Percentiles rank a stretch among this genome's conserved stretches.
phyloP scores from a whole-genome alignment of 495 filamentous ascomycete genomes.

The Astrothelium macrocarpum region DNA sequence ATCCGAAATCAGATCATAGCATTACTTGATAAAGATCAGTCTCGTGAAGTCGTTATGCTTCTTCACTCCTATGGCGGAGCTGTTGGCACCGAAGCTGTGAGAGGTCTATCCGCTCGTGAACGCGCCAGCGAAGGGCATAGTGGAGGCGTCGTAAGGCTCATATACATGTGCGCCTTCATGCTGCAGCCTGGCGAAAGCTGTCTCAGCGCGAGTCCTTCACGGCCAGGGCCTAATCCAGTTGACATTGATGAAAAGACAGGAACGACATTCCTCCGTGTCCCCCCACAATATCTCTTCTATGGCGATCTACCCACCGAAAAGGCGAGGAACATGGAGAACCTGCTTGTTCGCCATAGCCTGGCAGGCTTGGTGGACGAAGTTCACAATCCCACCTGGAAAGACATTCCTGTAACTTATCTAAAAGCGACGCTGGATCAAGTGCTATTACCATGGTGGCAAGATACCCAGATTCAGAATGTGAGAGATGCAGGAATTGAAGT shows the following conservation, averaged over 20 bases:
- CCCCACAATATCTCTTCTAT: background rate
- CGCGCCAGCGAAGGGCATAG: slow-evolving; percentile 9
- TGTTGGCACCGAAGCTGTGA: slow-evolving; percentile 7
- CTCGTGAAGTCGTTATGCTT: slow-evolving; percentile 10
- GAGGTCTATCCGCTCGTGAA: slow-evolving; percentile 11
- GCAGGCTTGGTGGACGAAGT: slow-evolving; percentile 10
- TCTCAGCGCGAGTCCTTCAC: background rate
- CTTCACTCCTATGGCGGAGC: slow-evolving; percentile 13
- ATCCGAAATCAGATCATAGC: background rate
- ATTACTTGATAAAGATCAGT: background rate
- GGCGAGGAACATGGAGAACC: slow-evolving; percentile 10
- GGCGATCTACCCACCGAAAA: slow-evolving; percentile 6
- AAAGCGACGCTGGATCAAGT: background rate
- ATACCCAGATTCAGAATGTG: background rate
- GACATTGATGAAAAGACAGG: background rate
- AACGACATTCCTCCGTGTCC: background rate
- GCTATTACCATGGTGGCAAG: background rate
- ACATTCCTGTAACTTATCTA: slow-evolving; percentile 21
- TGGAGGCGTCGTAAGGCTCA: slow-evolving; percentile 9
- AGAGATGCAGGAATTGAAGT: background rate
- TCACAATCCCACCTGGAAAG: slow-evolving; percentile 18
- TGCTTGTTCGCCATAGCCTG: slow-evolving; percentile 10
- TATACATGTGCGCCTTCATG: slow-evolving; percentile 10
- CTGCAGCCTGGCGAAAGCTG: slow-evolving; percentile 6
- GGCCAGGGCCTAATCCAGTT: background rate